A percentile compares a stretch with the other conserved stretches of the same genome.
These are phyloP conservation scores for Clausena lansium DNA, from an alignment of 345 rosid genomes.

Conservation along the genomic window DNA sequence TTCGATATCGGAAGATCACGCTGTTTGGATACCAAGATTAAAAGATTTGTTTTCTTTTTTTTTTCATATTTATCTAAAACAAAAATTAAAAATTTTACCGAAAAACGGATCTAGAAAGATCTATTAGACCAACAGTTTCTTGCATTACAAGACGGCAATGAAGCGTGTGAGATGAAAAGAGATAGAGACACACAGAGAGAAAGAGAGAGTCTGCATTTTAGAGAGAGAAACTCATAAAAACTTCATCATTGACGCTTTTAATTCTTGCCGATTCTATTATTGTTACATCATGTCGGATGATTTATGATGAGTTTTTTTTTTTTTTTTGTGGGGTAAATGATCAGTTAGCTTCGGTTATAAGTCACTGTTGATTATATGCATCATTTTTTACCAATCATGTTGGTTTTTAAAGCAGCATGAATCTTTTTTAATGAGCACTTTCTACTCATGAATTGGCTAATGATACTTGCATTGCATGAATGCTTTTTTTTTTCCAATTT, in stretches of 20 bases:
- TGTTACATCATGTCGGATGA: neutral
- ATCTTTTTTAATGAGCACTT: conserved; percentile 6
- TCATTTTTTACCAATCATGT: neutral
- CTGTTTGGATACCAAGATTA: conserved; percentile 6
- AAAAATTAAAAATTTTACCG: neutral
- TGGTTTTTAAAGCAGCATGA: neutral
- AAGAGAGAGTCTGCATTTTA: neutral
- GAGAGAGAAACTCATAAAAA: conserved; percentile 12
- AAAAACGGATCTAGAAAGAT: conserved; percentile 15
- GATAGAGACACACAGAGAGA: neutral
- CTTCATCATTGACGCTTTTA: neutral
- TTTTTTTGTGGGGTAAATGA: neutral
- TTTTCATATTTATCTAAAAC: neutral
- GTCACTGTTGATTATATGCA: conserved; percentile 11
- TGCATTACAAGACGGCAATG: conserved; percentile 15
- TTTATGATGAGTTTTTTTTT: neutral
- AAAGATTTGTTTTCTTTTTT: neutral
- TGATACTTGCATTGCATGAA: conserved; percentile 9
- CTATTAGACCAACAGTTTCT: conserved; percentile 7
- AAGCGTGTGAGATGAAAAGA: neutral
- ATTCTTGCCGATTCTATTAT: neutral
- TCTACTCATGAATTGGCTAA: conserved; percentile 1
- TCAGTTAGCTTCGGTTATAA: neutral
- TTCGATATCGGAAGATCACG: neutral
- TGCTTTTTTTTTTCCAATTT: neutral